A percentile compares a stretch with the other conserved stretches of the same genome.
Evolutionary conservation across 495 filamentous ascomycete species (phyloP).

Genomic region (Hyaloscypha finlandica): DNA sequence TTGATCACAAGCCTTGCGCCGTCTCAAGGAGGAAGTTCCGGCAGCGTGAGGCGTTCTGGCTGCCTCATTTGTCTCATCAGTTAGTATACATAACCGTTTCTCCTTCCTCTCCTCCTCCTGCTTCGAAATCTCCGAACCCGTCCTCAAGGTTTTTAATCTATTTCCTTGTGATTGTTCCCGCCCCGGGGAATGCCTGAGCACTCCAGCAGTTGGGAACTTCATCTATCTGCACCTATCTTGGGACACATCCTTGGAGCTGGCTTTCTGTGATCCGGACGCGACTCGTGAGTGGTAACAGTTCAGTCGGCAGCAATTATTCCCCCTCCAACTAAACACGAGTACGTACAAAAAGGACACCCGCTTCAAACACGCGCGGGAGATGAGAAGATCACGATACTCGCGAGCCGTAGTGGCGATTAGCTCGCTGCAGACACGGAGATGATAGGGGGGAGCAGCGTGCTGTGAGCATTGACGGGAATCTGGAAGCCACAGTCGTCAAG

Average conservation of each 20-base stretch:
- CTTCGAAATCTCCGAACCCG: constrained; percentile 23
- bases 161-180: neutral
- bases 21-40: constrained; percentile 13
- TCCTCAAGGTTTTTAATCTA: constrained; percentile 7
- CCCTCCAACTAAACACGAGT: neutral
- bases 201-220: neutral
- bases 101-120: neutral
- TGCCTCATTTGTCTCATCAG: neutral
- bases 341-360: neutral
- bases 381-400: neutral
- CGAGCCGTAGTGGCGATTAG: constrained; percentile 13
- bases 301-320: neutral
- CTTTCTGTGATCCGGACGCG: neutral
- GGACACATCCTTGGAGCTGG: neutral
- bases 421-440: constrained; percentile 20
- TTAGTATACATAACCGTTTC: neutral
- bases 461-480: constrained; percentile 1
- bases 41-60: constrained; percentile 15
- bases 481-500: constrained; percentile 28
- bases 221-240: neutral
- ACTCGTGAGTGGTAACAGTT: neutral
- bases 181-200: neutral
- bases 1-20: constrained; percentile 18
- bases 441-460: neutral
- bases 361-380: neutral